These are phyloP conservation scores for Dimocarpus longan DNA, from an alignment of 345 rosid species.

Conservation along the genomic window DNA sequence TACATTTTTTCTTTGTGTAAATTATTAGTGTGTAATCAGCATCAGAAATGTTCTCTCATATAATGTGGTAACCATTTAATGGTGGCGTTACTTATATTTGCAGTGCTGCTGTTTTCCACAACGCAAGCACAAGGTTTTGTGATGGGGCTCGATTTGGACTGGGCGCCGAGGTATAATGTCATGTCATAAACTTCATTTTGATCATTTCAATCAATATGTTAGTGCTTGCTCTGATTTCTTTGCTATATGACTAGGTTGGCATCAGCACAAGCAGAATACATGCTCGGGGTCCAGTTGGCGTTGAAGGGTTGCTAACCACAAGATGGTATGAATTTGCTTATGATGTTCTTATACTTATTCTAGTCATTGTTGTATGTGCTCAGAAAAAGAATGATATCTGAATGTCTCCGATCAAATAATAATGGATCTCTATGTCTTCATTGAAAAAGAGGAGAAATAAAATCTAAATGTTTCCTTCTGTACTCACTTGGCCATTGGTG, in stretches of 20 bases:
- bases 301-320: conserved; percentile 93
- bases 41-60: background rate
- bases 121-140: conserved; percentile 95
- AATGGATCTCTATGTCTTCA: too few relatives aligned
- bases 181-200: background rate
- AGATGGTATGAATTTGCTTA: conserved; percentile 62
- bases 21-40: background rate
- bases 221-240: conserved; percentile 6
- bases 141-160: conserved; percentile 98
- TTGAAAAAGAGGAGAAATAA: too few relatives aligned
- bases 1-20: background rate
- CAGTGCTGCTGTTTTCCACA: conserved; percentile 99
- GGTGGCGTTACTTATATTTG: conserved; percentile 18
- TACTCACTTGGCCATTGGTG: background rate
- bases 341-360: background rate
- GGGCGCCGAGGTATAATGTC: conserved; percentile 90
- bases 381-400: background rate
- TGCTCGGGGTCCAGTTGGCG: conserved; percentile 99
- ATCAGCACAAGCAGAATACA: conserved; percentile 96
- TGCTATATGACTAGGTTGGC: conserved; percentile 63
- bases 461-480: background rate
- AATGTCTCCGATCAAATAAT: background rate
- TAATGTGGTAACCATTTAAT: background rate
- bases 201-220: conserved; percentile 1
- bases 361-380: background rate